Base-by-base conservation (phyloP, 1,139 yeast genomes). In the Geotrichum bryndzae region DNA sequence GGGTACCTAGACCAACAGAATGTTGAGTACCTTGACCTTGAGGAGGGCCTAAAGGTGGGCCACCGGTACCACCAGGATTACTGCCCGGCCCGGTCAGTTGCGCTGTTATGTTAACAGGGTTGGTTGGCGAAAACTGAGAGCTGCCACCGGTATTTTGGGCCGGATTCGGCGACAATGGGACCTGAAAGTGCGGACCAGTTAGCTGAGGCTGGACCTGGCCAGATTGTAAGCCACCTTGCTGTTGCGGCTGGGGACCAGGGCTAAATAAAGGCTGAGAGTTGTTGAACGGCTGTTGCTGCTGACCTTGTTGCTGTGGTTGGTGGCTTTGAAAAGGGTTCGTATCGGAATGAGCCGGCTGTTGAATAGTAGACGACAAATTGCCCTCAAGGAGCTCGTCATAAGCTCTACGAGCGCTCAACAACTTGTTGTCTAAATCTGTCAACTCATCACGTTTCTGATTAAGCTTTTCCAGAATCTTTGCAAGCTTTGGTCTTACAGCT, bases 391-490 rank as follows among this genome's bases (percentile, higher is more conserved):
- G 75, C 58, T 83, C 84, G 70, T 90, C 90, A 72, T 90, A 92
- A 10, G 82, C 76, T 61, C 82, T 79, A 56, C 88, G 83, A 38
- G 96, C 95, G 58, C 77, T 77, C 62, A 83, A 83, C 64, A 91
- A 81, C 67, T 88, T 87, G 64, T 82, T 82, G 69, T 90, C 86
- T 69, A 90, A 76, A 18, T 82, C 82, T 66, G 84, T 77, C 61
- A 90, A 76, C 67, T 90, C 96, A 66, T 90, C 88, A 70, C 86
- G 86, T 67, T 90, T 81, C 56, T 81, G 83, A 50, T 90, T 80
- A 71, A 89, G 88, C 73, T 87, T 87, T 63, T 88, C 96, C 65
- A 90, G 86, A 68, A 84, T 76, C 68, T 83, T 83, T 10, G 89
- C 89, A 63, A 90, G 79, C 63, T 84, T 83, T 0, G 95, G 92